Percentiles rank a stretch among this genome's conserved stretches.
Evolutionary conservation across 345 rosid genomes (phyloP).

Genomic region (Dovyalis caffra): DNA sequence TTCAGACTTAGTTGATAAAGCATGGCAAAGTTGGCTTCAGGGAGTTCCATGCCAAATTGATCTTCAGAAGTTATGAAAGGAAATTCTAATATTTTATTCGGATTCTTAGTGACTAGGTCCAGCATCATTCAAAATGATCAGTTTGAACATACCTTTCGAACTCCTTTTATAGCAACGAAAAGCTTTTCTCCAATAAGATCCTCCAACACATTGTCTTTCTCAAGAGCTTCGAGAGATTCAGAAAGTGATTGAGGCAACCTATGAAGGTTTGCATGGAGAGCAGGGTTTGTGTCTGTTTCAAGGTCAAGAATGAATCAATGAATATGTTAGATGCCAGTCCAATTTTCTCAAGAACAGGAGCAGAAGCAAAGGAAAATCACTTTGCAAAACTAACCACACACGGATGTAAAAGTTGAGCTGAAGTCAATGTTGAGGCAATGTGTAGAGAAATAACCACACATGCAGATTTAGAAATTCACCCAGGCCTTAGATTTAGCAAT

Average conservation of each 20-base stretch:
- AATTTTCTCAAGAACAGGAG: not conserved
- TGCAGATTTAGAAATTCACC: not conserved
- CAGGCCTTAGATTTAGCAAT: not conserved
- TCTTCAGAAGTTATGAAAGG: not conserved
- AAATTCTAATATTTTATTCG: too few species aligned
- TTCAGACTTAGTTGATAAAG: too few species aligned
- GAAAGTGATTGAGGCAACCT: conserved; percentile 73
- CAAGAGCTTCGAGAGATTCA: conserved; percentile 70
- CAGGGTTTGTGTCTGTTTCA: conserved; percentile 64
- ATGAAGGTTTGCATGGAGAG: conserved; percentile 44
- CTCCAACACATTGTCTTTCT: conserved; percentile 50
- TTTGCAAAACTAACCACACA: not conserved
- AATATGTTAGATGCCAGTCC: not conserved
- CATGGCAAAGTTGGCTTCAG: not conserved
- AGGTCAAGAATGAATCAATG: conserved; percentile 1
- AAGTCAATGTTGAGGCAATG: not conserved
- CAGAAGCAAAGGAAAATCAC: not conserved
- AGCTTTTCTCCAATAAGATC: conserved; percentile 73
- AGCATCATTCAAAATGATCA: conserved; percentile 1
- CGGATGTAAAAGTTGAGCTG: not conserved
- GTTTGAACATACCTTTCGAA: conserved; percentile 65
- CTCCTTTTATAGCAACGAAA: conserved; percentile 64
- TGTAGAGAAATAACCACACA: not conserved
- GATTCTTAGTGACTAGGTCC: too few species aligned
- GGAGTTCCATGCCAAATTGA: not conserved